Evolutionary conservation across 2,329 filamentous ascomycete genomes (phyloP).

Genomic region (Emericellopsis atlantica): DNA sequence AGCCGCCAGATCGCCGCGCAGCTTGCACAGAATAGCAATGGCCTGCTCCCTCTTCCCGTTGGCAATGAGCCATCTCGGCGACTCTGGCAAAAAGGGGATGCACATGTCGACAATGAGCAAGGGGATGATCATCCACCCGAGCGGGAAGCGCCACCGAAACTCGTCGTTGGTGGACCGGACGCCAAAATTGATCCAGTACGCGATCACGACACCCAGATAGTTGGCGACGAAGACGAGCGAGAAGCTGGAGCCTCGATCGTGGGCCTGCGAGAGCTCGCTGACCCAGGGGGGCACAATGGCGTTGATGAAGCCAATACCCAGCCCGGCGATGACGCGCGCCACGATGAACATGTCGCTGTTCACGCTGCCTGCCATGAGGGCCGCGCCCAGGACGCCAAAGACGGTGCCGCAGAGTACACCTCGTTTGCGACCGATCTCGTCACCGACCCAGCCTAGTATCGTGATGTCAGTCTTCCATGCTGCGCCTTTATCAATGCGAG

Average conservation of each 20-base stretch:
- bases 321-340: constrained; percentile 34
- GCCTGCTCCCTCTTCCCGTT: constrained; percentile 17
- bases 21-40: constrained; percentile 18
- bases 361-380: constrained; percentile 29
- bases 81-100: constrained; percentile 30
- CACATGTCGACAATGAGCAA: constrained; percentile 23
- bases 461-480: background rate
- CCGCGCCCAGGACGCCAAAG: constrained; percentile 34
- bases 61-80: constrained; percentile 25
- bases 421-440: constrained; percentile 33
- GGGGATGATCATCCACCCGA: constrained; percentile 27
- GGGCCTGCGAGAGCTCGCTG: constrained; percentile 31
- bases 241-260: constrained; percentile 30
- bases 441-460: constrained; percentile 26
- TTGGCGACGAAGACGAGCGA: constrained; percentile 39
- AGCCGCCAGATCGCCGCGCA: constrained; percentile 15
- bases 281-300: constrained; percentile 35
- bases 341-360: constrained; percentile 33
- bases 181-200: constrained; percentile 26
- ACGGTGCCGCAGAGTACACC: constrained; percentile 31
- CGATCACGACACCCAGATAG: constrained; percentile 33
- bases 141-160: constrained; percentile 22
- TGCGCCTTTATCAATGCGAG: background rate
- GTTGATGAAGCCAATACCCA: constrained; percentile 38
- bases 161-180: constrained; percentile 13